Evolutionary conservation across 75 land plant genomes (phyloP).

Genomic region (Adiantum capillusveneris): DNA sequence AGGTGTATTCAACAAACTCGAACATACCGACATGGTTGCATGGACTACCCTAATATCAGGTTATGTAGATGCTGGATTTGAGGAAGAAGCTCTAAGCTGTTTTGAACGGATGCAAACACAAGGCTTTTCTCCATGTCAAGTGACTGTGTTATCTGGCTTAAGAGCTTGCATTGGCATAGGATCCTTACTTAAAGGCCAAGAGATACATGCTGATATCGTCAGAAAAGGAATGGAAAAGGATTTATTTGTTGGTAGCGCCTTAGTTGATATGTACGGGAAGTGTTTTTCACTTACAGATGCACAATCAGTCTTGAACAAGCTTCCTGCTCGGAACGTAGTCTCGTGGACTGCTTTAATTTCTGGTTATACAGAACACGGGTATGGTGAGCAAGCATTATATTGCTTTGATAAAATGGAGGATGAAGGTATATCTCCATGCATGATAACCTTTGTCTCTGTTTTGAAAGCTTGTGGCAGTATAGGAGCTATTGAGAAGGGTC

Average conservation of each 20-base stretch:
- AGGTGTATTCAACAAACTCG: conserved; percentile 27
- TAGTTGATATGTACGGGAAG: conserved; percentile 58
- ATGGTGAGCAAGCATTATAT: conserved; percentile 27
- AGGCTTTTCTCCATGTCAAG: conserved; percentile 29
- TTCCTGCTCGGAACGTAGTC: conserved; percentile 31
- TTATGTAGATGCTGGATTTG: conserved; percentile 14
- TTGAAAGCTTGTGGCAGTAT: conserved; percentile 36
- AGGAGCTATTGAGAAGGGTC: conserved; percentile 24
- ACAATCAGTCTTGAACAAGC: conserved; percentile 33
- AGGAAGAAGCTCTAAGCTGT: conserved; percentile 17
- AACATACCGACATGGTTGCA: conserved; percentile 29
- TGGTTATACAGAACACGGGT: conserved; percentile 37
- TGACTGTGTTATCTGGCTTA: conserved; percentile 36
- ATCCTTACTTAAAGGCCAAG: conserved; percentile 13
- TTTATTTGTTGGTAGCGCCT: conserved; percentile 19
- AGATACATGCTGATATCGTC: conserved; percentile 16
- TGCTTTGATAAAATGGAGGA: conserved; percentile 36
- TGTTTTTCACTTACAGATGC: conserved; percentile 39
- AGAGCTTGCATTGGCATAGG: conserved; percentile 30
- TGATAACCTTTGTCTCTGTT: conserved; percentile 23
- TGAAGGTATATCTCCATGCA: conserved; percentile 30
- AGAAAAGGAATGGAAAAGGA: conserved; percentile 21
- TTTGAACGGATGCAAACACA: conserved; percentile 24
- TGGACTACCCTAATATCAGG: conserved; percentile 44
- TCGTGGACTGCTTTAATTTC: conserved; percentile 59